These are phyloP conservation scores for Teratosphaeriaceae sp. DNA, from an alignment of 2,329 filamentous ascomycete species.

Conservation along the genomic window DNA sequence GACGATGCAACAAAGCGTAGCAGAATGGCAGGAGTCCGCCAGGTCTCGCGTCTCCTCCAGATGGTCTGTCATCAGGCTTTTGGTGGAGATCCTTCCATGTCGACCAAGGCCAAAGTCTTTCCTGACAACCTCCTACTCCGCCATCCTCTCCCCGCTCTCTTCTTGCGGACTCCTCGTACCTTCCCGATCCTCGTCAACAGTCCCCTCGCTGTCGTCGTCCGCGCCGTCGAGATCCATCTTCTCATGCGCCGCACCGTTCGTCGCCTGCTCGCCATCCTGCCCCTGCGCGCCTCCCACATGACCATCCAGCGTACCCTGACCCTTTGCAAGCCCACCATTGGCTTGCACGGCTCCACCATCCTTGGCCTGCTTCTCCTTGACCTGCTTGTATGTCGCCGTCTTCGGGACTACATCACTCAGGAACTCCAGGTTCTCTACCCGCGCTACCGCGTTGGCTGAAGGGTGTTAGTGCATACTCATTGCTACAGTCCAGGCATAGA, in stretches of 20 bases:
- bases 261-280: constrained; percentile 13
- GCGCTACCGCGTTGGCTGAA: constrained; percentile 72
- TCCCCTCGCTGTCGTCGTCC: constrained; percentile 4
- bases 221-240: constrained; percentile 20
- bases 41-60: too few relatives aligned
- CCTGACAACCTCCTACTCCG: not conserved
- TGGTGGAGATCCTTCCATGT: too few relatives aligned
- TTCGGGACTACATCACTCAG: constrained; percentile 84
- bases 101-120: too few relatives aligned
- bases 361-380: constrained; percentile 52
- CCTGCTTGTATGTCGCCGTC: constrained; percentile 72
- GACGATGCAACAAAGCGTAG: too few relatives aligned
- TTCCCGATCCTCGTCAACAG: not conserved
- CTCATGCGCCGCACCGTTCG: constrained; percentile 13
- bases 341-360: not conserved
- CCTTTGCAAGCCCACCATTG: constrained; percentile 8
- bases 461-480: too few relatives aligned
- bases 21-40: too few relatives aligned
- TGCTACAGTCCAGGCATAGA: too few relatives aligned
- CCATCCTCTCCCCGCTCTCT: not conserved
- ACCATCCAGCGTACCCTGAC: constrained; percentile 14
- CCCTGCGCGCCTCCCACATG: constrained; percentile 12
- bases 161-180: not conserved
- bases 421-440: constrained; percentile 92
- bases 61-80: too few relatives aligned